Evolutionary conservation across 1,284 basidiomycete species (phyloP).

Genomic region (Sanguinoderma infundibulare): DNA sequence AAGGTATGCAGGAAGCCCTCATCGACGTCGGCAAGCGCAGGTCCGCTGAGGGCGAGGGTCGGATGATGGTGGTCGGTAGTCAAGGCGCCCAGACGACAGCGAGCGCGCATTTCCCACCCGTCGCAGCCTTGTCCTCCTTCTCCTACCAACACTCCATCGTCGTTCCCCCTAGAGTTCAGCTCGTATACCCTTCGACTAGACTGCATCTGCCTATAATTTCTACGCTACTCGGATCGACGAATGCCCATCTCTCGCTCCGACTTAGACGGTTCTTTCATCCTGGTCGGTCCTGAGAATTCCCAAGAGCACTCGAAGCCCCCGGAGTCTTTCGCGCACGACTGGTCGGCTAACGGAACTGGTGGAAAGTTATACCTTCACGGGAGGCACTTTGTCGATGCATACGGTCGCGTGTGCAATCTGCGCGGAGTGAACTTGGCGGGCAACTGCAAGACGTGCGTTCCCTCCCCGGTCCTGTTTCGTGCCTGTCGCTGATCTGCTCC

Average conservation of each 20-base stretch:
- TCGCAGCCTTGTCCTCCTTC: not conserved
- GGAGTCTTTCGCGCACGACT: constrained; percentile 68
- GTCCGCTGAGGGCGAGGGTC: no score
- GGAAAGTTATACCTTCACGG: constrained; percentile 63
- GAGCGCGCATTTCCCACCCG: no score
- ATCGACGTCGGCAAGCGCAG: no score
- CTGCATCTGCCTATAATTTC: not conserved
- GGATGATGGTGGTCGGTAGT: no score
- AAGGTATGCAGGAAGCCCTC: not conserved
- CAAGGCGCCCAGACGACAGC: no score
- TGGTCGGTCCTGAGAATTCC: constrained; percentile 33
- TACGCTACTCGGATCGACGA: not conserved
- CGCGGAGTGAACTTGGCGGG: constrained; percentile 86
- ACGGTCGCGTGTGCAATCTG: constrained; percentile 77
- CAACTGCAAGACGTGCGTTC: constrained; percentile 78
- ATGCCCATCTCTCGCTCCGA: constrained; percentile 28
- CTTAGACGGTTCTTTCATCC: constrained; percentile 41
- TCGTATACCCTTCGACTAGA: not conserved
- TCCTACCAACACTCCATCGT: not conserved
- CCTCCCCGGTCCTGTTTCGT: constrained; percentile 13
- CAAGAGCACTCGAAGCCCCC: constrained; percentile 2
- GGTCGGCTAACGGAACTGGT: constrained; percentile 64
- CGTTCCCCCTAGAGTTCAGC: not conserved
- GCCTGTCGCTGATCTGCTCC: constrained; percentile 1
- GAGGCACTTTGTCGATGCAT: constrained; percentile 76